Evolutionary conservation across 768 basidiomycete genomes (phyloP).

Genomic region (Amanita fuliginea): DNA sequence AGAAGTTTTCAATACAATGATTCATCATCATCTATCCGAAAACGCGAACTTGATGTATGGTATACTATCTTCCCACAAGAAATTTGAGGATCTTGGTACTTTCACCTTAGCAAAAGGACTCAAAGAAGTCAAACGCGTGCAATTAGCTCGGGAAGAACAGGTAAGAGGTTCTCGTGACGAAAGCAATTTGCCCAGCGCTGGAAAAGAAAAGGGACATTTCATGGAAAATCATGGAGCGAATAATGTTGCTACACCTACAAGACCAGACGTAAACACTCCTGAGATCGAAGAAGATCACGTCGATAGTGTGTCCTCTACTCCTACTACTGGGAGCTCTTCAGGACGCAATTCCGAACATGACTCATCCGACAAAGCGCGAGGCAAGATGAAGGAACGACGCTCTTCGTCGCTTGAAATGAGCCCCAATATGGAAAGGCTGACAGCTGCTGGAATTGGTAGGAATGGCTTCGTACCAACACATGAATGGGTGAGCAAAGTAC

Average conservation of each 20-base stretch:
- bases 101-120: constrained; percentile 85
- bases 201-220: constrained; percentile 59
- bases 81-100: constrained; percentile 84
- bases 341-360: constrained; percentile 8
- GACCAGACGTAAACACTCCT: constrained; percentile 12
- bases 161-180: constrained; percentile 31
- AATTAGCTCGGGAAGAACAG: constrained; percentile 65
- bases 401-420: constrained; percentile 42
- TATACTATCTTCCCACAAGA: constrained; percentile 71
- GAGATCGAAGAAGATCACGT: not conserved
- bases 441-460: constrained; percentile 64
- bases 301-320: not conserved
- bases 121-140: constrained; percentile 69
- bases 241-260: constrained; percentile 13
- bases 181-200: constrained; percentile 27
- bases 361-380: constrained; percentile 78
- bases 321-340: not conserved
- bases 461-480: constrained; percentile 94
- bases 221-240: constrained; percentile 34
- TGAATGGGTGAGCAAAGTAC: constrained; percentile 72
- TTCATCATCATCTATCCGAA: constrained; percentile 65
- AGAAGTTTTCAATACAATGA: constrained; percentile 83
- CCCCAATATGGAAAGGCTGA: constrained; percentile 48
- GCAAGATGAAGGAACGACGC: constrained; percentile 78
- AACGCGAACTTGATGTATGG: constrained; percentile 87